These are phyloP conservation scores for Rhododendron mucronatum DNA, from an alignment of 148 eudicot genomes.

Conservation along the genomic window DNA sequence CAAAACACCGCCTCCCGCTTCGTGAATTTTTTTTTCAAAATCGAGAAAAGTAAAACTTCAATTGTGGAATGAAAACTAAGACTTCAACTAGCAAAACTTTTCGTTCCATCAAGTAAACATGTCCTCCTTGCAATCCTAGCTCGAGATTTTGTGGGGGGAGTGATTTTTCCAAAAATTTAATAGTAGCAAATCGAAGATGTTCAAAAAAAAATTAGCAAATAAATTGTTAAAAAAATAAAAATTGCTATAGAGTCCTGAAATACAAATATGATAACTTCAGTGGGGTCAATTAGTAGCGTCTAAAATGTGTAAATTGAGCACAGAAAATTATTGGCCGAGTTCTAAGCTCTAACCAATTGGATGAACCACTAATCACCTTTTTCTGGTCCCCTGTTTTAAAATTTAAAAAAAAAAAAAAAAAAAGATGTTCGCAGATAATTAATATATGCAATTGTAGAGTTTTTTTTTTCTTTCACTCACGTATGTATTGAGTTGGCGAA, in stretches of 20 bases:
- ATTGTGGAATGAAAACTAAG: not conserved
- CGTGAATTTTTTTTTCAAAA: not conserved
- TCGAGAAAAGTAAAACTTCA: not conserved
- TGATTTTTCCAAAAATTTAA: too few species aligned
- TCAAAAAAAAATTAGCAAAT: too few species aligned
- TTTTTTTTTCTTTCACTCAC: slow-evolving; percentile 25
- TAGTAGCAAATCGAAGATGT: too few species aligned
- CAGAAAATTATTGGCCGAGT: not conserved
- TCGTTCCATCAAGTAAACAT: not conserved
- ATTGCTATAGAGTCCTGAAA: too few species aligned
- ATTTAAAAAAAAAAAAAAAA: not conserved
- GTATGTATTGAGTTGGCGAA: slow-evolving; percentile 88
- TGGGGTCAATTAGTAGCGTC: not conserved
- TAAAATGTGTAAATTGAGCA: not conserved
- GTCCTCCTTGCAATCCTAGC: not conserved
- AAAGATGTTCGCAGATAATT: not conserved
- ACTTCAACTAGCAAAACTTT: not conserved
- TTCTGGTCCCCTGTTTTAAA: not conserved
- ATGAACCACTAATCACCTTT: not conserved
- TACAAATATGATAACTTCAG: not conserved
- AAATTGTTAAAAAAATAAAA: too few species aligned
- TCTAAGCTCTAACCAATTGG: not conserved
- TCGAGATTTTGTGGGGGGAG: too few species aligned
- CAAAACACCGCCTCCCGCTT: too few species aligned
- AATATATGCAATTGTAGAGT: not conserved